Conservation (phyloP, 78 protist genomes). For the Chrysochromulina parva region DNA sequence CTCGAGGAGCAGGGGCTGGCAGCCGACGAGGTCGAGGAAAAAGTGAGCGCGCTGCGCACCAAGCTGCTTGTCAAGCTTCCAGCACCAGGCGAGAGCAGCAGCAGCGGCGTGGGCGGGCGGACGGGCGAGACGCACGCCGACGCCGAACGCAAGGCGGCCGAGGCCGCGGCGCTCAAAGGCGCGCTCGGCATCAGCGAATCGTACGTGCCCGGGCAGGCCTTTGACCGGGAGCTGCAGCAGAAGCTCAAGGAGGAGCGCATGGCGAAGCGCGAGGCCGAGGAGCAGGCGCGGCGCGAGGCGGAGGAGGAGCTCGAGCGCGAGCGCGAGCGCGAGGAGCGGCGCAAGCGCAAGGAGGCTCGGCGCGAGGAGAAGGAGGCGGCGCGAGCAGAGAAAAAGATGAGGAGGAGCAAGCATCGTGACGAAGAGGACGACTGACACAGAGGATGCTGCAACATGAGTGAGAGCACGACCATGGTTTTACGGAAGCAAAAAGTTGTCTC, state of each 20-base stretch:
- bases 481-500: no score
- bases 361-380: no score
- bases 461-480: no score
- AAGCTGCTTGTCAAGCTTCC: background rate
- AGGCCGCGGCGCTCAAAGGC: background rate
- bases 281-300: no score
- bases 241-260: background rate
- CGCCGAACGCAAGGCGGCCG: constrained; percentile 22
- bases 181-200: constrained; percentile 8
- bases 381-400: no score
- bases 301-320: no score
- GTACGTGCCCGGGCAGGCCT: background rate
- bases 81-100: no score
- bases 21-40: background rate
- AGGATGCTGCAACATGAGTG: no score
- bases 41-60: background rate
- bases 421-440: no score
- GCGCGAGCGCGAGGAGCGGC: no score
- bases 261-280: background rate
- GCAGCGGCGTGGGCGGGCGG: background rate
- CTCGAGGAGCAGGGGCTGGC: constrained; percentile 2
- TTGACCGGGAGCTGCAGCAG: constrained; percentile 22
- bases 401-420: no score
- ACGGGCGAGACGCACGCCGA: constrained; percentile 16
- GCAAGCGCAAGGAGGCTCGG: no score